Evolutionary conservation across 441 rosid genomes (phyloP), one percentile per base, ranked within the genome.

Genomic region (Populus tomentosa): DNA sequence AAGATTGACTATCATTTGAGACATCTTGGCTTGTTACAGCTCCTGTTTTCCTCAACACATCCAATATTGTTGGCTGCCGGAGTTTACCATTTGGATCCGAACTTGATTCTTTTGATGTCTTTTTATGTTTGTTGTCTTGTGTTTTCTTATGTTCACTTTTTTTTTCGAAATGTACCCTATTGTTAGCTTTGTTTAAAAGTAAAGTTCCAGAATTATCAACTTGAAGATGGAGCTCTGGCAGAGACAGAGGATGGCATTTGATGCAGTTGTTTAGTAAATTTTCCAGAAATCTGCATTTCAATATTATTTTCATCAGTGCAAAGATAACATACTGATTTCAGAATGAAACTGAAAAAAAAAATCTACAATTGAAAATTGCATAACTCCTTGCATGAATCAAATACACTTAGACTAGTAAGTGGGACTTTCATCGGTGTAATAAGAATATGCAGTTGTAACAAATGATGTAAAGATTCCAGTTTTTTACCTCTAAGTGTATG

Each of bases 261-360:
- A 91, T 85, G 73, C 74, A 85, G 85, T 86, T 79, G 80, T 88
- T 86, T 85, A 94, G 85, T 80, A 91, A 85, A 90, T 91, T 84
- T 84, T 94, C 98, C 80, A 92, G 84, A 84, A 88, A 87, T 84
- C 97, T 94, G 95, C 82, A 81, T 67, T 77, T 62, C 64, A 23
- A 80, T 69, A 69, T 79, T 72, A 65, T 78, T 73, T 82, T 81
- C 69, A 77, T 84, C 83, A 85, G 76, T 80, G 78, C 32, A 69
- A 66, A 32, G 30, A 78, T 69, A 23, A 72, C 30, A 61, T 63
- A 69, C 20, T 21, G 70, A 64, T 66, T 77, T 16, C 61, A 42
- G 53, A 67, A 67, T 72, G 7, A 73, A 72, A 50, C 21, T 35
- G 74, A 23, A 76, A 75, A 21, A 69, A 50, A 77, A 78, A n/a